Conservation (phyloP, 148 eudicot species). For the Salicornia ramosissima region DNA sequence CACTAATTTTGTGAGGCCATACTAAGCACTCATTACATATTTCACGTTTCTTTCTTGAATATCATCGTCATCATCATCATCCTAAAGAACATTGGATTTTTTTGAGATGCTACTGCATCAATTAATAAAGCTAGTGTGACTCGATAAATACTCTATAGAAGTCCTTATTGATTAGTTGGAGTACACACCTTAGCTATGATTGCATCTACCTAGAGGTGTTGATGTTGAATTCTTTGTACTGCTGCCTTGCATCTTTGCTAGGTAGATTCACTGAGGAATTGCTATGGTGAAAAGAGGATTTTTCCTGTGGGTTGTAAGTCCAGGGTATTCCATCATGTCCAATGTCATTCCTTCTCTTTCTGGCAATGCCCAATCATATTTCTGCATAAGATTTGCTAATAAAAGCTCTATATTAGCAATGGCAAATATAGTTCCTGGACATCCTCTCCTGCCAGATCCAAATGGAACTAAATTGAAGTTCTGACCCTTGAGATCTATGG, state of each 20-base stretch:
- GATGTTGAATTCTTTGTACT: background rate
- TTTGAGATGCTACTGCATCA: background rate
- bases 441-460: constrained; percentile 37
- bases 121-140: background rate
- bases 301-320: constrained; percentile 27
- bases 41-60: background rate
- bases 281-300: constrained; percentile 40
- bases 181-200: background rate
- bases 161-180: background rate
- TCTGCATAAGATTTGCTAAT: constrained; percentile 33
- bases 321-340: constrained; percentile 37
- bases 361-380: constrained; percentile 35
- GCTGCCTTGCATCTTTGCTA: background rate
- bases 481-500: constrained; percentile 27
- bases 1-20: background rate
- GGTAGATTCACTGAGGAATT: constrained; percentile 14
- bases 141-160: background rate
- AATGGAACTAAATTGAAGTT: constrained; percentile 37
- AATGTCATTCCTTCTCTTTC: constrained; percentile 16
- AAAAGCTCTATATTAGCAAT: constrained; percentile 26
- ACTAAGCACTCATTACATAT: background rate
- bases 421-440: constrained; percentile 32
- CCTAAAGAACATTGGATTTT: background rate
- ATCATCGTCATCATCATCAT: background rate
- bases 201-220: background rate